Base-by-base conservation (phyloP, 257 asterid genomes). In the Petunia secreta region DNA sequence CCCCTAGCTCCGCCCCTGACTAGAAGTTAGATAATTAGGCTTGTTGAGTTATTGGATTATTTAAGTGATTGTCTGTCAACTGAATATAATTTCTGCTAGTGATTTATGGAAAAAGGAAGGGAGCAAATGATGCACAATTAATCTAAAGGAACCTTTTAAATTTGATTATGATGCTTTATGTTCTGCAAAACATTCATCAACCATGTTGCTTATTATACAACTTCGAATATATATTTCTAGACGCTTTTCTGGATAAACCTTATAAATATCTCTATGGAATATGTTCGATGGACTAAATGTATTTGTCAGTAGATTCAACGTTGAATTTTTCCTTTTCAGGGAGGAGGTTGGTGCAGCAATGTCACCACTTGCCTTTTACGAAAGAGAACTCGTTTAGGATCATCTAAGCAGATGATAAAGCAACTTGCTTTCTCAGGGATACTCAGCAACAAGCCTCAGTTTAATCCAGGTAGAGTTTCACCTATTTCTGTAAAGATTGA, bases 321-420 rank as follows among this genome's bases (percentile, higher is more conserved):
- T 5, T 2, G 6, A 5, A 1, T 2, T 55, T 73, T 48, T 77
- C 59, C 74, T 52, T 25, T 39, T 39, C 85, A 95, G 99, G 99
- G 98, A 85, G 99, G 99, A 80, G 98, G 91, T 60, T 95, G 99
- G 99, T 93, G 99, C 89, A 89, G 90, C 79, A 92, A 90, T 52
- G 85, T 66, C 2, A 81, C 92, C 6, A 85, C 85, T 54, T 95
- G 97, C 78, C 84, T 91, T 14, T 87, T 81, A 0, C 90, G 94
- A 10, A 91, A 37, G 46, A 75, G 39, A 58, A 83, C 85, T 41
- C 87, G 89, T 3, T 71, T 91, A 71, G 99, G 97, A 63, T 95
- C 99, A 44, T 95, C 99, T 13, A 87, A 84, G 82, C 75, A 66
- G 15, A 95, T 91, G 97, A 88, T 53, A 67, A 88, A 88, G 55